Evolutionary conservation across 306 rosid species (phyloP).

Genomic region (Arachis hypogaea): DNA sequence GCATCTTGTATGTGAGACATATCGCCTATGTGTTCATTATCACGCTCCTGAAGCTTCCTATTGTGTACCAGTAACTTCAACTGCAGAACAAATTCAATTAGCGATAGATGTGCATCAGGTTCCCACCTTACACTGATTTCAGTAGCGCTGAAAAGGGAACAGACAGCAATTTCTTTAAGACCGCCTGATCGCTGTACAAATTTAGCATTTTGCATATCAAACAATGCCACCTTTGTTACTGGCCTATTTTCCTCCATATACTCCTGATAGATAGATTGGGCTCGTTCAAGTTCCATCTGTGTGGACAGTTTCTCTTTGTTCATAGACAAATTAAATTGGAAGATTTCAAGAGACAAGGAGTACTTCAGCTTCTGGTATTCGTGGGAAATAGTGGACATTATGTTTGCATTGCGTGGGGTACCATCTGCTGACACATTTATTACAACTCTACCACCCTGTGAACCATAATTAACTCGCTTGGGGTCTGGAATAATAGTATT

Average conservation of each 20-base stretch:
- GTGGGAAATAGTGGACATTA: slow-evolving; percentile 69
- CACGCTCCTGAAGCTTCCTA: slow-evolving; percentile 65
- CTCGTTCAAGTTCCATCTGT: slow-evolving; percentile 93
- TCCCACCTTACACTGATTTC: slow-evolving; percentile 92
- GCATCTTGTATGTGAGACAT: slow-evolving; percentile 47
- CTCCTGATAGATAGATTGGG: slow-evolving; percentile 84
- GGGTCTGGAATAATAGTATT: slow-evolving; percentile 81
- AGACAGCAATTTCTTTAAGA: slow-evolving; percentile 82
- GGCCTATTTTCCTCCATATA: slow-evolving; percentile 71
- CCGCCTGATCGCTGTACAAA: slow-evolving; percentile 91
- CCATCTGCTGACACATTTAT: slow-evolving; percentile 76
- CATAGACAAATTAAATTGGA: slow-evolving; percentile 76
- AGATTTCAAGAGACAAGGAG: slow-evolving; percentile 81
- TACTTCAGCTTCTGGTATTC: slow-evolving; percentile 69
- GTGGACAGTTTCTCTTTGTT: slow-evolving; percentile 89
- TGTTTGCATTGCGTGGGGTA: slow-evolving; percentile 77
- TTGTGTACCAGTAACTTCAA: slow-evolving; percentile 78
- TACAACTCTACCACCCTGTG: slow-evolving; percentile 89
- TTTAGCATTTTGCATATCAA: slow-evolving; percentile 97
- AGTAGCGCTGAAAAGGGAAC: slow-evolving; percentile 98
- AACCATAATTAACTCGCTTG: slow-evolving; percentile 91
- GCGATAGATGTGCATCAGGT: slow-evolving; percentile 86
- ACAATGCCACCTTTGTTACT: slow-evolving; percentile 67
- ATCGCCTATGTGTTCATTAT: slow-evolving; percentile 49
- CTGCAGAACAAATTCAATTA: slow-evolving; percentile 76